Percentiles rank a stretch among this genome's conserved stretches.
These are phyloP conservation scores for Huiozyma naganishii DNA, from an alignment of 805 yeast genomes.

Conservation along the genomic window DNA sequence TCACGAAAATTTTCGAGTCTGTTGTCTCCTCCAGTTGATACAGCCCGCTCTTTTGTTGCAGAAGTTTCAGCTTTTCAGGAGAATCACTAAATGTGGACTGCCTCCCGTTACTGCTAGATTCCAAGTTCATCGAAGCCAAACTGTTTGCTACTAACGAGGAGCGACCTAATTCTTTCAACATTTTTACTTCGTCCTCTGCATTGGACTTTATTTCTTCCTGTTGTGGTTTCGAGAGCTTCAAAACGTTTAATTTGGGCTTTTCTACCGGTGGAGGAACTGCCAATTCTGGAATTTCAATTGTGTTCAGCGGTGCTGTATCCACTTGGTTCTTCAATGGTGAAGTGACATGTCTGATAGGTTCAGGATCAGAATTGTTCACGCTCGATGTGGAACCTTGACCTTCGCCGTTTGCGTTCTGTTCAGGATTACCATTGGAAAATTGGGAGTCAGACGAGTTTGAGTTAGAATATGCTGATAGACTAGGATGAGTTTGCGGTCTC, in stretches of 20 bases:
- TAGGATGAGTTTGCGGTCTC: too few relatives aligned
- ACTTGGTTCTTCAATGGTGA: constrained; percentile 9
- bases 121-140: constrained; percentile 12
- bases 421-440: neutral
- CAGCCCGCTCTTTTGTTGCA: constrained; percentile 2
- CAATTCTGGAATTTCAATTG: neutral
- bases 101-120: constrained; percentile 14
- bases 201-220: constrained; percentile 9
- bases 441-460: too few relatives aligned
- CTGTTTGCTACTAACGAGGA: neutral
- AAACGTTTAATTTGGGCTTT: constrained; percentile 14
- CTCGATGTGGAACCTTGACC: neutral
- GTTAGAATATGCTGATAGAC: too few relatives aligned
- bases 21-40: constrained; percentile 21
- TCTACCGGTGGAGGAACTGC: neutral
- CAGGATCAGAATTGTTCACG: neutral
- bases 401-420: too few relatives aligned
- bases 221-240: constrained; percentile 20
- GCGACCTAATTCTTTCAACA: constrained; percentile 1
- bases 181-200: constrained; percentile 9
- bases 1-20: constrained; percentile 18
- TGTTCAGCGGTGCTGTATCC: neutral
- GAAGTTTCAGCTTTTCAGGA: constrained; percentile 8
- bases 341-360: neutral
- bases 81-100: constrained; percentile 21